These are phyloP conservation scores for Penstemon newberryi DNA, from an alignment of 257 asterid genomes.

Conservation along the genomic window DNA sequence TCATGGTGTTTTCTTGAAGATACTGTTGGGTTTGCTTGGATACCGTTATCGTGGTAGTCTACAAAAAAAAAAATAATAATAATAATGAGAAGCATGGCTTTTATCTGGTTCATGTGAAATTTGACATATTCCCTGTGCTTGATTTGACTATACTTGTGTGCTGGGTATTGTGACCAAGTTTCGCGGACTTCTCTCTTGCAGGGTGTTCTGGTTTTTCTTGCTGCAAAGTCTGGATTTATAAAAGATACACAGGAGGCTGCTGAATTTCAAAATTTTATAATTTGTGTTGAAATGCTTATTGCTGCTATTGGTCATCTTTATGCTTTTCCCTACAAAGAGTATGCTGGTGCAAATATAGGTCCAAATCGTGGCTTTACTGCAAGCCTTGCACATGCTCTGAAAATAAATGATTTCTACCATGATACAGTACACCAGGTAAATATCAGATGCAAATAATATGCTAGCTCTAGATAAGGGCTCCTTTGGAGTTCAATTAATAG, in stretches of 20 bases:
- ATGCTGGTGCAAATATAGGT: conserved; percentile 94
- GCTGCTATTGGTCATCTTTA: conserved; percentile 91
- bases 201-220: conserved; percentile 97
- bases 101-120: too few species aligned
- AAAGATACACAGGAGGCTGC: conserved; percentile 89
- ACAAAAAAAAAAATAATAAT: not conserved
- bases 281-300: conserved; percentile 96
- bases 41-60: conserved; percentile 10
- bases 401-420: conserved; percentile 82
- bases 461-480: conserved; percentile 6
- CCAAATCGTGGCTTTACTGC: conserved; percentile 62
- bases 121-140: too few species aligned
- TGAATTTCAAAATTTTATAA: conserved; percentile 75
- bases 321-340: conserved; percentile 95
- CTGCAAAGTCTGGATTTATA: conserved; percentile 79
- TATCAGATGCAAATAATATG: too few species aligned
- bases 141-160: too few species aligned
- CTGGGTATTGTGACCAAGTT: too few species aligned
- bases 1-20: conserved; percentile 16
- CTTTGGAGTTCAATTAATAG: not conserved
- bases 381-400: conserved; percentile 91
- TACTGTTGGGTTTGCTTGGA: conserved; percentile 6
- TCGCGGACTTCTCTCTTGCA: conserved; percentile 25
- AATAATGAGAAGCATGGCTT: not conserved
- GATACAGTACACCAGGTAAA: conserved; percentile 97